Evolutionary conservation across 2,329 filamentous ascomycete species (phyloP), one percentile per base, ranked within the genome.

Genomic region (Domatiomyces catenatus): DNA sequence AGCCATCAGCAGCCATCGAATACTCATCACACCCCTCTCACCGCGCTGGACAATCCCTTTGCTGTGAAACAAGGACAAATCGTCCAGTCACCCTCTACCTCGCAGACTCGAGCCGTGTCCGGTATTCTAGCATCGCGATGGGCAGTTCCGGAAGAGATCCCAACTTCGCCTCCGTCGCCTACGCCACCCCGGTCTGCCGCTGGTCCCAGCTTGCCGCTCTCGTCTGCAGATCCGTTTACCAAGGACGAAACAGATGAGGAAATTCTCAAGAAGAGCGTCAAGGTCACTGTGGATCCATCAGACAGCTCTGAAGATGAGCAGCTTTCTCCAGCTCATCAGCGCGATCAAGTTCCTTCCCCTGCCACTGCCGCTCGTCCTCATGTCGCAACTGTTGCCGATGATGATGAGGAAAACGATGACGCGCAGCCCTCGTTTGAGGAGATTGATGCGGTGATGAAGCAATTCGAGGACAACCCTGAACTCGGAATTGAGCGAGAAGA

Each of bases 371-470:
- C 32, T 15, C 32, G 32, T 15, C 32, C 8, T 39, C 10, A 7
- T 32, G 4, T 10, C 12, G 28, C 28, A 10, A 10, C 28, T 10
- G 7, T 15, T 15, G 32, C 10, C 5, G 32, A 12, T 15, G 32
- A 39, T 15, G 32, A 39, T 5, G 45, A 47, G 19, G 45, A 50
- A 17, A 28, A 52, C 18, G 56, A 56, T 20, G 52, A 56, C 19
- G 32, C 47, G 6, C 44, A 50, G 3, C 55, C 58, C 17, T 60
- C 59, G 1, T 59, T 55, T 44, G 58, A 90, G 58, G 88, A 95
- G 62, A 89, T 95, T 60, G 89, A 95, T 69, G 86, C 84, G 44
- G 81, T 95, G 48, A 94, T 96, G 87, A 79, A 83, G 56, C 83
- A 92, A 53, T 76, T 95, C 59, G 83, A 87, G 59, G 76, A 81